Evolutionary conservation across 2,329 filamentous ascomycete genomes (phyloP), one percentile per base, ranked within the genome.

Genomic region (Claviceps quebecensis): DNA sequence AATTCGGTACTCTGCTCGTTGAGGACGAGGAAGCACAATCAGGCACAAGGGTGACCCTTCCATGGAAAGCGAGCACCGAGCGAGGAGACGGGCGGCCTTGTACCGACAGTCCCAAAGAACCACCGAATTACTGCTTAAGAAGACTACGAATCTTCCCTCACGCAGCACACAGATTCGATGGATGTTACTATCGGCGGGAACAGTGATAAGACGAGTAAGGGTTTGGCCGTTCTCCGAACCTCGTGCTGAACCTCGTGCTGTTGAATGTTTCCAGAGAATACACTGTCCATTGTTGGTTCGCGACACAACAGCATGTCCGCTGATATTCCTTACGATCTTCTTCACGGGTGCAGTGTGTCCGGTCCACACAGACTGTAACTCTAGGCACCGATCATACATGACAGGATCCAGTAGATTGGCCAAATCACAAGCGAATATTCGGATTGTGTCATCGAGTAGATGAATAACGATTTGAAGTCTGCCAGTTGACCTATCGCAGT

Each of bases 321-420:
- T 86, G 44, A 85, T 86, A 60, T 90, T 94, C 54, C 89, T 83
- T 45, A 94, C 84, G 54, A 95, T 86, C 63, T 94, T 95, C 60
- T 85, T 84, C 55, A 96, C 81, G 0, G 87, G 75, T 16, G 77
- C 77, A 16, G 84, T 86, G 69, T 96, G 90, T 1, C 91, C 90
- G 1, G 87, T 87, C 87, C 89, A 94, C 1, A 82, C 76, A 2
- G 80, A 77, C 55, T 77, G 79, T 14, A 80, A 73, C 19, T 71
- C 67, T 16, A 94, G 68, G 1, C 86, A 80, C 43, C 69, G 70
- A 44, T 76, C 72, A 44, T 78, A 76, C 1, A 78, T 74, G 2
- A 76, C 73, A 2, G 86, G 83, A 60, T 94, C 88, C 56, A 98
- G 84, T 14, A 97, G 72, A 49, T 85, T 77, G 53, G 90, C 86